Conservation (phyloP, 169 alveolate species). For the Eimeria praecox region DNA sequence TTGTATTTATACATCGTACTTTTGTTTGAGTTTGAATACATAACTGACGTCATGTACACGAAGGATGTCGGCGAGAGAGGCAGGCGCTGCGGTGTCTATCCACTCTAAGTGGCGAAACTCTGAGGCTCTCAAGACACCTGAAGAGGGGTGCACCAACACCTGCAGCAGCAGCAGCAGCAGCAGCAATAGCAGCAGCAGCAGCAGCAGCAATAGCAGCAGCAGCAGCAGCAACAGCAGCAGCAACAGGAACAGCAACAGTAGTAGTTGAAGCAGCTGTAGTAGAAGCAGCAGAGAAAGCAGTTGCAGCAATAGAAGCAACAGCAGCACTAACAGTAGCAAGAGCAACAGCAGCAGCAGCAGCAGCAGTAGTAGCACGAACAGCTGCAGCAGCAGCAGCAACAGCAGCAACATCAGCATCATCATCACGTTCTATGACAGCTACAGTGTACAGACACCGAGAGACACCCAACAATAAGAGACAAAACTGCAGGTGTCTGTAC, state of each 20-base stretch:
- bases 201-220: background rate
- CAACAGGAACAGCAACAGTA: background rate
- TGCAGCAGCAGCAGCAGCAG: background rate
- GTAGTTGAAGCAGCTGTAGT: too few species aligned
- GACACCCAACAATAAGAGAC: too few species aligned
- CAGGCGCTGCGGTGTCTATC: conserved; percentile 90
- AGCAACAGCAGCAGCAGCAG: too few species aligned
- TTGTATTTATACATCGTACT: conserved; percentile 77
- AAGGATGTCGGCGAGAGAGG: conserved; percentile 94
- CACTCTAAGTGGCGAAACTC: conserved; percentile 89
- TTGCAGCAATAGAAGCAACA: too few species aligned
- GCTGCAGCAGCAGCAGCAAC: too few species aligned
- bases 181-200: background rate
- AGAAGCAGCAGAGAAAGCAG: too few species aligned
- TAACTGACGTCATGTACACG: conserved; percentile 97
- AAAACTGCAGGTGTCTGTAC: too few species aligned
- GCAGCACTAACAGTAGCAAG: too few species aligned
- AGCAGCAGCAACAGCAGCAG: background rate
- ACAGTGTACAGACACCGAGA: too few species aligned
- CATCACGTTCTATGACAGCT: too few species aligned
- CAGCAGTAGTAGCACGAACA: too few species aligned
- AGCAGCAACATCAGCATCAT: too few species aligned
- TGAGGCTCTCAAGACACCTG: conserved; percentile 91
- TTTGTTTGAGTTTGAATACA: conserved; percentile 87
- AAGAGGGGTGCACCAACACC: conserved; percentile 88